Percentiles rank a stretch among this genome's conserved stretches.
These are phyloP conservation scores for Lachancea quebecensis DNA, from an alignment of 805 yeast genomes.

Conservation along the genomic window DNA sequence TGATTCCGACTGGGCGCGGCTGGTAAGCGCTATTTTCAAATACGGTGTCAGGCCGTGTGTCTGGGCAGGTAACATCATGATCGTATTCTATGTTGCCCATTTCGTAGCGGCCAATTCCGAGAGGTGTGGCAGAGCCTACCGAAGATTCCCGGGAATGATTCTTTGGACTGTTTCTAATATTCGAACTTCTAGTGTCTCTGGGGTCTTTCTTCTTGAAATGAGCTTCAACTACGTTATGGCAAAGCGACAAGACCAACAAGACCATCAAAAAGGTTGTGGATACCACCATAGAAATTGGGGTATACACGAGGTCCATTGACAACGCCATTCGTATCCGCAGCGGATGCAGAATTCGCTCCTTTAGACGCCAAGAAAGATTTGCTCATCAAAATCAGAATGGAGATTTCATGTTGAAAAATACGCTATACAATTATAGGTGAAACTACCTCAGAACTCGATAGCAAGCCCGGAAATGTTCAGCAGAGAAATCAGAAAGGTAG, in stretches of 20 bases:
- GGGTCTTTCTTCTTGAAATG: slow-evolving; percentile 22
- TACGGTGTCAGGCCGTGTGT: slow-evolving; percentile 12
- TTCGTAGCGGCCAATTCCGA: slow-evolving; percentile 13
- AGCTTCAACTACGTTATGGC: slow-evolving; percentile 26
- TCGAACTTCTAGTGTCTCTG: slow-evolving; percentile 27
- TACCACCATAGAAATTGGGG: slow-evolving; percentile 14
- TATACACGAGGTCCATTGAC: background rate
- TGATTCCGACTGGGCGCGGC: background rate
- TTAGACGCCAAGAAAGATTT: too few species aligned
- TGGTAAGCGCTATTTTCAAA: background rate
- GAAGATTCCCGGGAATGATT: slow-evolving; percentile 11
- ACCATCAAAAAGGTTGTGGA: slow-evolving; percentile 20
- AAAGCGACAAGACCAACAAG: slow-evolving; percentile 25
- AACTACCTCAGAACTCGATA: background rate
- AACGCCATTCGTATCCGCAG: background rate
- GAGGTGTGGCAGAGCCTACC: slow-evolving; percentile 17
- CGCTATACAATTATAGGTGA: background rate
- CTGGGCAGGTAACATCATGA: slow-evolving; percentile 21
- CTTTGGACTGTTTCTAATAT: slow-evolving; percentile 14
- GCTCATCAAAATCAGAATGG: too few species aligned
- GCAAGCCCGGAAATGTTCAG: slow-evolving; percentile 8
- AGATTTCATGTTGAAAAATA: too few species aligned
- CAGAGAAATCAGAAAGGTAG: slow-evolving; percentile 6
- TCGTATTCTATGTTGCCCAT: slow-evolving; percentile 27
- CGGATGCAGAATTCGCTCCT: too few species aligned